Evolutionary conservation across 257 asterid genomes (phyloP), one percentile per base, ranked within the genome.

Genomic region (Fraxinus cuspidata): DNA sequence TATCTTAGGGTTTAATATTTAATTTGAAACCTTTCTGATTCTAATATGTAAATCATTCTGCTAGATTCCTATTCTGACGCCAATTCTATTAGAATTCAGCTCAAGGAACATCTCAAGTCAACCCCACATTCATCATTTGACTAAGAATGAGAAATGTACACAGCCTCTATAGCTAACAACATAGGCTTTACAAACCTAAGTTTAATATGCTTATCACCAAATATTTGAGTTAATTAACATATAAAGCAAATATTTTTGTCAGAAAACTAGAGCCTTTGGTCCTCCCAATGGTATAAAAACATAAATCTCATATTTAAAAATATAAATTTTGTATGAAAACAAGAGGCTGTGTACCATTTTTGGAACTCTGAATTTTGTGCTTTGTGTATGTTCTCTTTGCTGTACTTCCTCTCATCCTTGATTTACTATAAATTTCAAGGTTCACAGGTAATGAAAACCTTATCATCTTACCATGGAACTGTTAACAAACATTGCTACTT

Each of bases 361-460:
- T 82, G 92, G 83, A 85, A 85, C 87, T 87, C 88, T 85, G 78
- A 68, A 81, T 92, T 86, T 88, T 86, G 97, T 91, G 97, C 87
- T 92, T 81, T 81, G 96, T 90, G 91, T 84, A 42, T 68, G 83
- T 83, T 80, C 82, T 80, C 82, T 80, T 79, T 73, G 67, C 31
- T 38, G 76, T 79, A 73, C 51, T 63, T 66, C 64, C 10, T 29
- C 68, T 15, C 49, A 68, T 73, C 34, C 44, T 71, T 65, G 76
- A 71, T 72, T 70, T 79, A 31, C 74, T 90, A 88, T 86, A 91
- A 81, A 87, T 81, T 74, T 40, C 82, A 82, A 76, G 38, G 7
- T 80, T 70, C 51, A 40, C 27, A 11, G 34, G 19, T 40, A 73
- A 68, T 71, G 13, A 66, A 63, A 73, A 80, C 65, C 16, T 15